A percentile compares a stretch with the other conserved stretches of the same genome.
Conservation (phyloP, 2,329 filamentous ascomycete genomes). For the Diaporthe aspalathi region DNA sequence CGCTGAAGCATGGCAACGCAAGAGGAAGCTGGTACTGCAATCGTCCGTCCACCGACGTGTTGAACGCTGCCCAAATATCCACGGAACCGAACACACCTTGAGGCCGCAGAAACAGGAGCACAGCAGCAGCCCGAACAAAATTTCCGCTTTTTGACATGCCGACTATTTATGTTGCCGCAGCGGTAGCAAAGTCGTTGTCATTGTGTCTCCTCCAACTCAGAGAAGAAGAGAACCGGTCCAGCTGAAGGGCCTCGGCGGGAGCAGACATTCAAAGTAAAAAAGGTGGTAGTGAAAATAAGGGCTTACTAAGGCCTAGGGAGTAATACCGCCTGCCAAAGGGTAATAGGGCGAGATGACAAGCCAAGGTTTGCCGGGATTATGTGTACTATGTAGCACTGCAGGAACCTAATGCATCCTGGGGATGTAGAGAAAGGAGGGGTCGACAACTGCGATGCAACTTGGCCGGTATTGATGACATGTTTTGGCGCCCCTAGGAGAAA, state of each 20-base stretch:
- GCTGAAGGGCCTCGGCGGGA: too few relatives aligned
- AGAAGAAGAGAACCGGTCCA: neutral
- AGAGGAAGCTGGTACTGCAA: constrained; percentile 29
- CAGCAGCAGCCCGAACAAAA: neutral
- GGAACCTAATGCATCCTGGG: neutral
- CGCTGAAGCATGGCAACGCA: constrained; percentile 46
- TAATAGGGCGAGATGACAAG: neutral
- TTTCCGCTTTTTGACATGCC: neutral
- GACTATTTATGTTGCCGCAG: too few relatives aligned
- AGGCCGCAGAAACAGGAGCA: neutral
- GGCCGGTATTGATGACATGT: too few relatives aligned
- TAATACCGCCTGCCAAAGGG: too few relatives aligned
- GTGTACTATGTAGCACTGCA: constrained; percentile 1
- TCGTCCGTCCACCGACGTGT: neutral
- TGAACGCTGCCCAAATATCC: constrained; percentile 8
- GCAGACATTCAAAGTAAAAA: neutral
- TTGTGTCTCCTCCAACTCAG: too few relatives aligned
- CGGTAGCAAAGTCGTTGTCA: neutral
- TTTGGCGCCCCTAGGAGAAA: too few relatives aligned
- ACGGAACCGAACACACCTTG: neutral
- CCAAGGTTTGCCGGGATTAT: neutral
- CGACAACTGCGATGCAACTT: neutral
- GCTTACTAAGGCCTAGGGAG: neutral
- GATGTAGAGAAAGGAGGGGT: neutral
- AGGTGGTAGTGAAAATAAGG: neutral